These are phyloP conservation scores for Penstemon newberryi DNA, from an alignment of 257 asterid genomes.

Conservation along the genomic window DNA sequence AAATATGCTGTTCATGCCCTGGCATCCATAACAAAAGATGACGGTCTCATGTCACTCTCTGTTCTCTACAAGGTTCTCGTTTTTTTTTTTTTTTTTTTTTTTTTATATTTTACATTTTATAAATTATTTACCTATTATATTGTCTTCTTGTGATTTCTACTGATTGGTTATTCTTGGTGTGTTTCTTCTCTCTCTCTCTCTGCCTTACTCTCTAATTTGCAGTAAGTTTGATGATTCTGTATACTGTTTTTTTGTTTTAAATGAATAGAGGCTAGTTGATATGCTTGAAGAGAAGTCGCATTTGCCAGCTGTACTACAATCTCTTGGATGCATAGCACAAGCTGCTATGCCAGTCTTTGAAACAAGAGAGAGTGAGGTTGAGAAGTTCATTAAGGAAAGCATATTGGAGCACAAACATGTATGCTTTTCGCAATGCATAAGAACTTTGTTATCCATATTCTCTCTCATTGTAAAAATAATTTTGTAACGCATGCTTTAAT, in stretches of 20 bases:
- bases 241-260: constrained; percentile 13
- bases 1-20: constrained; percentile 98
- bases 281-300: constrained; percentile 89
- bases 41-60: constrained; percentile 98
- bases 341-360: constrained; percentile 98
- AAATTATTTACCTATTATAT: constrained; percentile 6
- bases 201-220: not conserved
- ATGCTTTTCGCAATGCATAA: constrained; percentile 37
- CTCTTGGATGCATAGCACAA: constrained; percentile 97
- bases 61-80: constrained; percentile 87
- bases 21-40: constrained; percentile 96
- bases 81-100: not conserved
- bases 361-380: constrained; percentile 90
- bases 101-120: not conserved
- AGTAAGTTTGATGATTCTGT: constrained; percentile 24
- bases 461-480: constrained; percentile 22
- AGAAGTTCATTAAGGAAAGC: constrained; percentile 70
- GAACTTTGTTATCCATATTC: constrained; percentile 17
- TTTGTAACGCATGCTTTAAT: constrained; percentile 29
- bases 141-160: constrained; percentile 4
- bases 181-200: constrained; percentile 24
- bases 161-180: constrained; percentile 16
- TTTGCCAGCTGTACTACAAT: constrained; percentile 95
- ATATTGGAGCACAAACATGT: constrained; percentile 75
- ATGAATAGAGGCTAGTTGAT: constrained; percentile 85